phyloP scores from a whole-genome alignment of 345 rosid species.

The Salix koriyanagi region DNA sequence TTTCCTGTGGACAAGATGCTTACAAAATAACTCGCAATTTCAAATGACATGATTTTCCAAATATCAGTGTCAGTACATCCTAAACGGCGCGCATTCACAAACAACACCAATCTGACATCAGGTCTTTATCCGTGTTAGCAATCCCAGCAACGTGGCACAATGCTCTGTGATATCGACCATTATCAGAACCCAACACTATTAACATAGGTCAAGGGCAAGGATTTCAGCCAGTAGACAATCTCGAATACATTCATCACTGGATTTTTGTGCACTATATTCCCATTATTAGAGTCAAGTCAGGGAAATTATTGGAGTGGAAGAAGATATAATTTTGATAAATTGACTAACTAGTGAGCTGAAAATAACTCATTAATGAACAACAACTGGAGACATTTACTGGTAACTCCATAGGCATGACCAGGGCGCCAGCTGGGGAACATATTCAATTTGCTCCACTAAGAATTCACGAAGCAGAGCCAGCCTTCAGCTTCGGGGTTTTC shows the following conservation, averaged over 20 bases:
- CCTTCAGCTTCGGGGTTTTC: slow-evolving; percentile 64
- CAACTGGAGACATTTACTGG: neutral
- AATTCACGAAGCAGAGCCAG: slow-evolving; percentile 33
- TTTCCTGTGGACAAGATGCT: neutral
- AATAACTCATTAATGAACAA: slow-evolving; percentile 8
- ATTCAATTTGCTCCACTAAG: neutral
- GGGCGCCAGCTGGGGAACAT: neutral
- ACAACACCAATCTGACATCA: neutral
- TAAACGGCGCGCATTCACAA: neutral
- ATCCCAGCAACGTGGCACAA: neutral
- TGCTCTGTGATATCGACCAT: neutral
- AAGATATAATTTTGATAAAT: neutral
- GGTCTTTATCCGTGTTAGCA: neutral
- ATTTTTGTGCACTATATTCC: slow-evolving; percentile 3
- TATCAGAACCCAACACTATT: neutral
- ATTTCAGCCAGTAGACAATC: neutral
- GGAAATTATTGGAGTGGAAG: neutral
- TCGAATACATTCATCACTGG: neutral
- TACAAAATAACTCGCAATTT: neutral
- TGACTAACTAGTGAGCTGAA: neutral
- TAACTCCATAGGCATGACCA: neutral
- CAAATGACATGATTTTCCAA: neutral
- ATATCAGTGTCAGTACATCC: neutral
- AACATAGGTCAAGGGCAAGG: neutral
- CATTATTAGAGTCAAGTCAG: slow-evolving; percentile 3